phyloP scores from a whole-genome alignment of 331 rosid species.

The Prunus yedoensis region DNA sequence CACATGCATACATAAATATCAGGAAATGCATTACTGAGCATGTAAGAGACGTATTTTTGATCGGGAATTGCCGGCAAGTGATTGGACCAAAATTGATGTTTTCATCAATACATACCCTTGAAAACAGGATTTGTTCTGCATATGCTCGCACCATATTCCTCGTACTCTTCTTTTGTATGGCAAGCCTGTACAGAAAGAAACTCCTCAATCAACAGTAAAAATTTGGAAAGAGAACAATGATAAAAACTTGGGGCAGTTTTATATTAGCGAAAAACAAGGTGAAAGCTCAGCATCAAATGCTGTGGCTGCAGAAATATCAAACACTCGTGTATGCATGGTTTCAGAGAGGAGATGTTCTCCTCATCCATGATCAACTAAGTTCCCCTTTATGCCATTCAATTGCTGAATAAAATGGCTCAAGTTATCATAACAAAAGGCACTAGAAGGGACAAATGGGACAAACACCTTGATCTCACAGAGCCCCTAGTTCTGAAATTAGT shows the following conservation, averaged over 20 bases:
- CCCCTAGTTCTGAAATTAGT: too few relatives aligned
- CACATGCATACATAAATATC: slow-evolving; percentile 16
- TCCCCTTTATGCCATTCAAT: not conserved
- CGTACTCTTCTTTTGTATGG: slow-evolving; percentile 97
- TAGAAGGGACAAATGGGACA: not conserved
- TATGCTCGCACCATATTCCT: slow-evolving; percentile 95
- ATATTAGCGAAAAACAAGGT: not conserved
- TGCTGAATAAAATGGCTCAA: not conserved
- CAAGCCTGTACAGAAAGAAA: slow-evolving; percentile 65
- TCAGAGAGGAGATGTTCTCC: not conserved
- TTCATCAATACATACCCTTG: slow-evolving; percentile 93
- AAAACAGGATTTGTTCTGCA: slow-evolving; percentile 98
- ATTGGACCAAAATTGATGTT: slow-evolving; percentile 24
- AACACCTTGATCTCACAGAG: not conserved
- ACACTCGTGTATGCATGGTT: not conserved
- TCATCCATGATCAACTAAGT: not conserved
- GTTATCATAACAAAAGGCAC: not conserved
- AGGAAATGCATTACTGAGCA: slow-evolving; percentile 19
- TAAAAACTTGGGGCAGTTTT: not conserved
- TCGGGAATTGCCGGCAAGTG: slow-evolving; percentile 20
- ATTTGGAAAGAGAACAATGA: slow-evolving; percentile 8
- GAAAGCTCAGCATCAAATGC: slow-evolving; percentile 1
- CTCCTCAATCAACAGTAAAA: not conserved
- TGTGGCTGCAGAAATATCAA: not conserved
- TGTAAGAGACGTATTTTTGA: slow-evolving; percentile 24